Evolutionary conservation across 768 basidiomycete genomes (phyloP), one percentile per base, ranked within the genome.

Genomic region (Asterophora lycoperdoides): DNA sequence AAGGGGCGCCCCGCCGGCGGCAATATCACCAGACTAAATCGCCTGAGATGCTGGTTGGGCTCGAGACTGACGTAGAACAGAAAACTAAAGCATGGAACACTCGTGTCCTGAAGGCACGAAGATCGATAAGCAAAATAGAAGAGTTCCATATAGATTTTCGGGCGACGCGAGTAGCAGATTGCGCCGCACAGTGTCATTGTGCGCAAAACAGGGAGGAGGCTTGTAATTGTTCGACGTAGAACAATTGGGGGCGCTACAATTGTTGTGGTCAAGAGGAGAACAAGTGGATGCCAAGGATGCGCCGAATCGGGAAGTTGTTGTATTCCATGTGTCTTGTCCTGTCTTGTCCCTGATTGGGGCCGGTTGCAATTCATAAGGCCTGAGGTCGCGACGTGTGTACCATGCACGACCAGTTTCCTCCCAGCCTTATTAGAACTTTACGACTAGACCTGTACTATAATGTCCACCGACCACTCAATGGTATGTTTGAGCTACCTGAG

Each of bases 401-500:
- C n/a, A n/a, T n/a, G n/a, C 49, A 41, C 26, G 23, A 29, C n/a
- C 40, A 23, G 37, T 43, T 35, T n/a, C 56, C 37, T 43, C 44
- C 34, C 45, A 53, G 43, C 46, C 48, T 41, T 48, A 44, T 35
- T 41, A 37, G 13, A 18, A 8, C 33, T 47, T 30, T 41, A 40
- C 39, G 11, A 26, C 15, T 29, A 41, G 4, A 39, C 3, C 20
- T 48, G 39, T 56, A 50, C 38, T 36, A 54, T 55, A 44, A 66
- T 69, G 64, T 70, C 65, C 49, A 66, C 68, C 18, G 68, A 69
- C 56, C 71, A 69, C 51, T 74, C 70, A 45, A 60, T 61, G 53
- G 71, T 72, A 44, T 46, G 64, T 58, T 38, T 26, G 34, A 11
- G 13, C 17, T n/a, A 41, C 14, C 42, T 38, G 34, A 38, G 34